These are phyloP conservation scores for Volvariella surrecta DNA, from an alignment of 1,284 basidiomycete species.

Conservation along the genomic window DNA sequence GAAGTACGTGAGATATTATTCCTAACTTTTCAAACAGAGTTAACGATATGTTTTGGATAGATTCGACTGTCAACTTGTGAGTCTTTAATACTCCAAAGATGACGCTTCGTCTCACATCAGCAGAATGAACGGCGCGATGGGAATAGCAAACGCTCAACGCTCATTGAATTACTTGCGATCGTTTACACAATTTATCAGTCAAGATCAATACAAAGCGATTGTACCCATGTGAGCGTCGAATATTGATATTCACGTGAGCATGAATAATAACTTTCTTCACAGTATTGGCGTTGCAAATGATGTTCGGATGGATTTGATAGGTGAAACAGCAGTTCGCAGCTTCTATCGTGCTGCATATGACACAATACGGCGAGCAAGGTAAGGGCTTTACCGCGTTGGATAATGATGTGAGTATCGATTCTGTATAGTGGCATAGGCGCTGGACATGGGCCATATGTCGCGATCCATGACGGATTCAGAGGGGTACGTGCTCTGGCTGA, in stretches of 20 bases:
- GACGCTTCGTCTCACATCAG: constrained; percentile 3
- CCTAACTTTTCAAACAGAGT: constrained; percentile 5
- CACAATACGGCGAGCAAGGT: background rate
- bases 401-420: constrained; percentile 1
- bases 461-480: constrained; percentile 1
- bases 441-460: background rate
- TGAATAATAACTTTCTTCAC: background rate
- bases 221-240: constrained; percentile 32
- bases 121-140: background rate
- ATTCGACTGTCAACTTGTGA: constrained; percentile 34
- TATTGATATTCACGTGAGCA: constrained; percentile 7
- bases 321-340: background rate
- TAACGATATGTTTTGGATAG: constrained; percentile 15
- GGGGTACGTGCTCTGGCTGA: constrained; percentile 7
- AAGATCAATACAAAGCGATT: background rate
- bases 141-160: background rate
- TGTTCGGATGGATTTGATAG: background rate
- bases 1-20: constrained; percentile 18
- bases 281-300: background rate
- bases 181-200: background rate
- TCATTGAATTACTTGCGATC: background rate
- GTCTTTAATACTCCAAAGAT: constrained; percentile 10
- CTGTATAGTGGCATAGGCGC: background rate
- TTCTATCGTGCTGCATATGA: constrained; percentile 1
- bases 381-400: background rate